Base-by-base conservation (phyloP, 225 moss, liverwort and hornwort genomes). In the Rhytidiadelphus loreus region DNA sequence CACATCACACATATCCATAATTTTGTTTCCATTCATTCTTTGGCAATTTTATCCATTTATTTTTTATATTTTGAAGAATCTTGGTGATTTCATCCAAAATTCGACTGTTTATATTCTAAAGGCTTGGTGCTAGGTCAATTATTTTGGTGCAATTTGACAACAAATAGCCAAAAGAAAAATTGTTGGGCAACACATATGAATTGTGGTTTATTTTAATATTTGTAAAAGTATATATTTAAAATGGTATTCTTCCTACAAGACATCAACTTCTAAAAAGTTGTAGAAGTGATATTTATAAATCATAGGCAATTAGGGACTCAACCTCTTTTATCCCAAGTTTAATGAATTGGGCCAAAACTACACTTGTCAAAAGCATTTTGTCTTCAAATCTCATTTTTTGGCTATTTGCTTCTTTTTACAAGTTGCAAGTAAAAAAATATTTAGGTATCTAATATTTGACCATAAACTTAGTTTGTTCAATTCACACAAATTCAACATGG, bases 281-380 rank as follows among this genome's bases (percentile, higher is more conserved):
- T 28, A 14, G 28, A 71, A 72, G 16, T 9, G 26, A 71, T 43
- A 26, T 43, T 26, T 43, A 43, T 28, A 28, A 44, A 9, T 44
- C 2, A 28, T 28, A 0, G 16, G 6, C 3, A 72, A 6, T 1
- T 16, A 43, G 9, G 2, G 5, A 1, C 2, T 28, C 44, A 44
- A 28, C 28, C 0, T 10, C 3, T 28, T 16, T 9, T 16, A 44
- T 44, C 16, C 2, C 3, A 72, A 72, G 13, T n/a, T 37, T 68
- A 68, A n/a, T 22, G 12, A 68, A n/a, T 68, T 7, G 2, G 2
- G 1, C 12, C 11, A 2, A 68, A 68, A 12, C n/a, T 70, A n/a
- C 1, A 25, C 41, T 25, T 39, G 1, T 26, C 0, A 1, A 43
- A 29, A 16, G 6, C 8, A 44, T 44, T 26, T 16, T 71, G 5